Evolutionary conservation across 495 filamentous ascomycete genomes (phyloP).

Genomic region (Diplogelasinospora grovesii): DNA sequence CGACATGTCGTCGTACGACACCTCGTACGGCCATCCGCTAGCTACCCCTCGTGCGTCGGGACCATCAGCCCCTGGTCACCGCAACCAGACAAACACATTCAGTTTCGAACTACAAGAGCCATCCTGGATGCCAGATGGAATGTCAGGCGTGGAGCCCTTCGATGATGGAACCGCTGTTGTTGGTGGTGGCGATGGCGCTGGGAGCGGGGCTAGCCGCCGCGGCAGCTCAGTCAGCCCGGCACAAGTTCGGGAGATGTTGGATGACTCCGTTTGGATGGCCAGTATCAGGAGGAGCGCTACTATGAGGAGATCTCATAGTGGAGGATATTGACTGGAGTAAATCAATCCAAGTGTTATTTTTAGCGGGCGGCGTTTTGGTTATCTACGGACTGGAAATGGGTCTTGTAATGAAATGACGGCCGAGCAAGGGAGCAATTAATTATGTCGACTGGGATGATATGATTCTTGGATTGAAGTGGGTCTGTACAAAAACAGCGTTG

Average conservation of each 20-base stretch:
- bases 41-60: slow-evolving; percentile 28
- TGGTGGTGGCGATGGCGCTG: slow-evolving; percentile 23
- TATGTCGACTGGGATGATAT: no score
- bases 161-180: no score
- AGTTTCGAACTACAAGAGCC: slow-evolving; percentile 40
- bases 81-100: slow-evolving; percentile 30
- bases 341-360: no score
- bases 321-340: no score
- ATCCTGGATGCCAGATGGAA: no score
- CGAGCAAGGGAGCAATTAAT: no score
- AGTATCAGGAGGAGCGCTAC: slow-evolving; percentile 88
- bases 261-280: slow-evolving; percentile 85
- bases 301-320: slow-evolving; percentile 37
- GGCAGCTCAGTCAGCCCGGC: slow-evolving; percentile 68
- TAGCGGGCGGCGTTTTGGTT: no score
- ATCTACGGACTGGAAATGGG: not conserved
- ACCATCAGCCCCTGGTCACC: slow-evolving; percentile 21
- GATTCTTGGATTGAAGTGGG: no score
- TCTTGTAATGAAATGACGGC: no score
- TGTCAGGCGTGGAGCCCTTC: no score
- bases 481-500: no score
- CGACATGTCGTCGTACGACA: slow-evolving; percentile 37
- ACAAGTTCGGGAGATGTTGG: slow-evolving; percentile 73
- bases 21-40: slow-evolving; percentile 36
- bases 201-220: slow-evolving; percentile 28